These are phyloP conservation scores for Alternaria incomplexa DNA, from an alignment of 2,329 filamentous ascomycete genomes.

Conservation along the genomic window DNA sequence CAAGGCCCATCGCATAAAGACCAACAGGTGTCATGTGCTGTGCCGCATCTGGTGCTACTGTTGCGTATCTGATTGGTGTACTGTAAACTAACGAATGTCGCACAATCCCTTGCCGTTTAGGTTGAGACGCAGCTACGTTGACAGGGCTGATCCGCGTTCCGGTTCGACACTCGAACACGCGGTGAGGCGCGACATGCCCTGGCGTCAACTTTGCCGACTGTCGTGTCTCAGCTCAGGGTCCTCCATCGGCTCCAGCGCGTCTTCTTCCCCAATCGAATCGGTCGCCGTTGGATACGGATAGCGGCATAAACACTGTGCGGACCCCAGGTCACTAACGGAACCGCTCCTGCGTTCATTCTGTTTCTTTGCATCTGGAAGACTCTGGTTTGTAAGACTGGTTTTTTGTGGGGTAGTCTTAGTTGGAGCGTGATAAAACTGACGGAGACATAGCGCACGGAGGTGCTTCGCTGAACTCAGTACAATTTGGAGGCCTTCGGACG, in stretches of 20 bases:
- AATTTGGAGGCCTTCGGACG: neutral
- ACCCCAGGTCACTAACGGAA: neutral
- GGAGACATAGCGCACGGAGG: neutral
- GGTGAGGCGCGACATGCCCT: neutral
- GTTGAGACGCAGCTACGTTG: neutral
- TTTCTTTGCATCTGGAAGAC: neutral
- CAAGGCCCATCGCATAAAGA: constrained; percentile 1
- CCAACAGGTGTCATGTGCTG: constrained; percentile 3
- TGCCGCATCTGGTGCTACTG: constrained; percentile 3
- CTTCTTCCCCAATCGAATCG: neutral
- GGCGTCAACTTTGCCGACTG: neutral
- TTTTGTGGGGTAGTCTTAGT: neutral
- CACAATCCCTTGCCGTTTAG: constrained; percentile 3
- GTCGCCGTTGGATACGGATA: neutral
- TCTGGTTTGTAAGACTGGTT: neutral
- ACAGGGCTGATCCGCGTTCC: neutral
- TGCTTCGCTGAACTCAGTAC: neutral
- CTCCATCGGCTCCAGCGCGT: neutral
- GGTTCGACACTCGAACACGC: neutral
- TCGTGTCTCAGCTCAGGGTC: neutral
- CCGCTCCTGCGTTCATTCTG: neutral
- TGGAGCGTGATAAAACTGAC: neutral
- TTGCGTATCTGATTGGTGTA: constrained; percentile 1
- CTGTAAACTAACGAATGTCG: neutral
- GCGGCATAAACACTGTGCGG: neutral